Base-by-base conservation (phyloP, 441 rosid genomes). In the Bruguiera hainesii region DNA sequence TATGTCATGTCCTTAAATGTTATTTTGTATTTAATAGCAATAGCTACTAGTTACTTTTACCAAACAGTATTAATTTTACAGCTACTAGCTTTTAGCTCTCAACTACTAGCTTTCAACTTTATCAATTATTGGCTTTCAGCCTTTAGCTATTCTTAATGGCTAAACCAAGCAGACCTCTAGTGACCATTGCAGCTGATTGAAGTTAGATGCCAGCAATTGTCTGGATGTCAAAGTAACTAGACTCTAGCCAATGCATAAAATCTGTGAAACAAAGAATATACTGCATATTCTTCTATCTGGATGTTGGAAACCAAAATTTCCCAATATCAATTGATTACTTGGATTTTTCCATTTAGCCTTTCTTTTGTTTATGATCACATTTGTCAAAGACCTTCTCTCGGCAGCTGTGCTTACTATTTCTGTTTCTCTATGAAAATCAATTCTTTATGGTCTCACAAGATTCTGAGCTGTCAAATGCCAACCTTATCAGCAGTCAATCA, bases 401-500 rank as follows among this genome's bases (percentile, higher is more conserved):
- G 31, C 20, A 39, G 25, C 62, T 55, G 9, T 42, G 39, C 37
- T 68, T 1, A 35, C 8, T 20, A 42, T 19, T 20, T 5, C 4
- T 51, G 21, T 33, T 56, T 52, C 25, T 64, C 31, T 49, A 25
- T 15, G 48, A 57, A 29, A 37, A 16, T 53, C 21, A 31, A 16
- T 31, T 29, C 3, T 25, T 16, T 37, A 20, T 28, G 9, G 21
- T 18, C 65, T 26, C 33, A 39, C 51, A 67, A 73, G 78, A 63
- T 35, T 48, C 73, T 46, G 79, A 75, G 49, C 58, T 63, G 37
- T 71, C 77, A 63, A 55, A 55, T 31, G 28, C 42, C 16, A 19
- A 56, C 67, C 60, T 25, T 53, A 23, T 64, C 50, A 29, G 6
- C 48, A 64, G 71, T 31, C 75, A 72, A 49, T 73, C 61, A 46